A percentile compares a stretch with the other conserved stretches of the same genome.
Evolutionary conservation across 257 asterid species (phyloP).

Genomic region (Salvia hispanica): DNA sequence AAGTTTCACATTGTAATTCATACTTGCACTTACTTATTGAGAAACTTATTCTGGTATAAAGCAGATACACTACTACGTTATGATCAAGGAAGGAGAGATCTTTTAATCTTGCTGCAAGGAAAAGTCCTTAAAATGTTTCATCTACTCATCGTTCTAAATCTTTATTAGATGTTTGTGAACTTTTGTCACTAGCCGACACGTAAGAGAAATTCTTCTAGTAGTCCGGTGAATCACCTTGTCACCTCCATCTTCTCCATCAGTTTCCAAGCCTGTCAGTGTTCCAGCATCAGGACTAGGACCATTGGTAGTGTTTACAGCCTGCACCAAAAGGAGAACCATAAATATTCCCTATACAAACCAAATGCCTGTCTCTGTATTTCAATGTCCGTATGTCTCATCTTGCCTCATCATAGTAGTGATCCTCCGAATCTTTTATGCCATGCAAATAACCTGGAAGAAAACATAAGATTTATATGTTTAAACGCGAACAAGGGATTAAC

Average conservation of each 20-base stretch:
- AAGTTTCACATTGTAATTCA: conserved; percentile 1
- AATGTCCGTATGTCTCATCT: conserved; percentile 19
- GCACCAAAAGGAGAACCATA: conserved; percentile 28
- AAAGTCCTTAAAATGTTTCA: conserved; percentile 9
- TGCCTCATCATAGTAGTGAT: conserved; percentile 66
- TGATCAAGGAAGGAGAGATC: conserved; percentile 1
- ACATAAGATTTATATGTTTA: conserved; percentile 6
- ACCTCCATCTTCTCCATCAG: conserved; percentile 36
- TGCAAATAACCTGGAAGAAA: conserved; percentile 79
- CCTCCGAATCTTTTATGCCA: conserved; percentile 68
- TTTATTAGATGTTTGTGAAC: conserved; percentile 65
- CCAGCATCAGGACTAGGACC: conserved; percentile 26
- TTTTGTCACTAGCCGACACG: conserved; percentile 76
- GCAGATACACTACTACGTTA: conserved; percentile 7
- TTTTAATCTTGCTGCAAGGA: conserved; percentile 16
- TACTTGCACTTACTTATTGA: not conserved
- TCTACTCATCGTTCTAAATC: conserved; percentile 36
- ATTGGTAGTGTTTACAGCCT: conserved; percentile 61
- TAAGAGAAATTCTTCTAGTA: conserved; percentile 74
- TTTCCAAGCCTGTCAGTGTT: conserved; percentile 31
- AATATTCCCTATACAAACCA: not conserved
- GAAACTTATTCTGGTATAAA: conserved; percentile 19
- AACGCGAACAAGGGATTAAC: conserved; percentile 13
- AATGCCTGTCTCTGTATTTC: not conserved
- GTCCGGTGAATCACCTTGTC: conserved; percentile 57